Evolutionary conservation across 257 asterid species (phyloP).

Genomic region (Nicotiana paniculata): DNA sequence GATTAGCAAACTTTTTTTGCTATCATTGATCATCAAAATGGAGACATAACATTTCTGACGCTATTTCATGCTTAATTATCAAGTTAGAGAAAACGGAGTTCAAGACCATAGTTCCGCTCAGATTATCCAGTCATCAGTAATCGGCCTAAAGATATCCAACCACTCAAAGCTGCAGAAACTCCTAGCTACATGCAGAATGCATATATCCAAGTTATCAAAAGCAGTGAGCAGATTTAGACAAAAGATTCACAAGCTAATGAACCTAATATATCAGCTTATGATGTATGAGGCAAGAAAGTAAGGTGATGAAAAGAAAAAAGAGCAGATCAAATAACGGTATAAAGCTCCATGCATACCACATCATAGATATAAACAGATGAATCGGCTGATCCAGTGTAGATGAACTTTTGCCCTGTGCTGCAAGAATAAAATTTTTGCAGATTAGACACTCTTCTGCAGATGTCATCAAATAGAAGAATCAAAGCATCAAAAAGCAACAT

Average conservation of each 20-base stretch:
- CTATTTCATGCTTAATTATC: not conserved
- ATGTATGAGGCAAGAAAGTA: not conserved
- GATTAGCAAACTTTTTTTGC: not conserved
- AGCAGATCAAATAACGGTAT: not conserved
- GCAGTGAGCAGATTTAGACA: not conserved
- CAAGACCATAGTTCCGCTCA: not conserved
- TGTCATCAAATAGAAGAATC: not conserved
- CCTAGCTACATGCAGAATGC: not conserved
- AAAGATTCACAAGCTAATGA: not conserved
- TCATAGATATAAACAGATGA: constrained; percentile 63
- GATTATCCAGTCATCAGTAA: not conserved
- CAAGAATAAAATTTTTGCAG: constrained; percentile 11
- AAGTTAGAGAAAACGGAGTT: not conserved
- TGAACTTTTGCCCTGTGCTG: constrained; percentile 93
- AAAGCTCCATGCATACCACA: constrained; percentile 43
- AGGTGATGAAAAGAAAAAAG: not conserved
- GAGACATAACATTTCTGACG: not conserved
- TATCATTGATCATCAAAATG: not conserved
- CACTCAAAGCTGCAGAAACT: not conserved
- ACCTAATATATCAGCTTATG: not conserved
- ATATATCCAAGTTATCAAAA: not conserved
- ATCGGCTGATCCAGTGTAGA: constrained; percentile 91
- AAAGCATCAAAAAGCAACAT: not conserved
- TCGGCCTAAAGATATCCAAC: not conserved
- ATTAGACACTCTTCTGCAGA: not conserved